Base-by-base conservation (phyloP, 192 early-diverging fungal species). In the Backusella parvicylindrica region DNA sequence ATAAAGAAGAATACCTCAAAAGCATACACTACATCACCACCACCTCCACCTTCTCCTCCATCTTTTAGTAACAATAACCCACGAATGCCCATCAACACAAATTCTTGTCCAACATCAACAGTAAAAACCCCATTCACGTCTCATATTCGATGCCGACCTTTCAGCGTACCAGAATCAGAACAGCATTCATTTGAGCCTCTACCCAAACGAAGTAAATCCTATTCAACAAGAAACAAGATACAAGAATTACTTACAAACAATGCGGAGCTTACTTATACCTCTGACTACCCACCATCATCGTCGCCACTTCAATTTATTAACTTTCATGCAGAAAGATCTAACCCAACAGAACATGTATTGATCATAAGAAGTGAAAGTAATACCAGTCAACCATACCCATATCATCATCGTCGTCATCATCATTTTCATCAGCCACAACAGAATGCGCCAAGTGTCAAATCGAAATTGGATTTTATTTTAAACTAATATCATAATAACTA, bases 151-250 rank as follows among this genome's bases (percentile, higher is more conserved):
- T n/a, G 2, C n/a, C 47, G n/a, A 18, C 40, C 41, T 43, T 43
- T 2, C 15, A 43, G 41, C 21, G 6, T 50, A 50, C 49, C 49
- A 50, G 37, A 38, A 30, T 16, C 30, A 9, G 64, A 66, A 3
- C 64, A 18, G 35, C 33, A 36, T 66, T 32, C 33, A 36, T 66
- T 41, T 38, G 68, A 43, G 1, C 3, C 28, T 36, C 16, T 33
- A 50, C n/a, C 49, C 15, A 49, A 28, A 56, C 30, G 41, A 15
- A 43, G 28, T 12, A 75, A 63, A 31, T 15, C 67, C 0, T 50
- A 33, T 23, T 50, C 74, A 18, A 79, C 71, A 16, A 68, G 68
- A n/a, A n/a, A n/a, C 35, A 73, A 50, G 43, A 11, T 78, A 9
- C 38, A 73, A 3, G 11, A 78, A 33, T 28, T 43, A 43, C 5